Evolutionary conservation across 176 grass and related monocot species (phyloP).

Genomic region (Avena insularis): DNA sequence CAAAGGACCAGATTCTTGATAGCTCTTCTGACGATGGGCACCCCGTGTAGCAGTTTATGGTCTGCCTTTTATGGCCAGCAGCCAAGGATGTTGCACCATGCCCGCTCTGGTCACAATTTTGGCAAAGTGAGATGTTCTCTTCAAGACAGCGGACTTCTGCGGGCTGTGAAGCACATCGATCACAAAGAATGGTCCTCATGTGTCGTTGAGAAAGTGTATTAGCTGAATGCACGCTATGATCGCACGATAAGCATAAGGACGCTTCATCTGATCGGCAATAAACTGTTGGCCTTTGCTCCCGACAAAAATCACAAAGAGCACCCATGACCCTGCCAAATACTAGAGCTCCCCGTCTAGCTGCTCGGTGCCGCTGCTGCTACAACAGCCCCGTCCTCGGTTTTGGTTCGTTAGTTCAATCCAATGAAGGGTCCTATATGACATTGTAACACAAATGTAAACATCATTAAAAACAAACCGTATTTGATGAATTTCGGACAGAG

Average conservation of each 20-base stretch:
- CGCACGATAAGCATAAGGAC: constrained; percentile 86
- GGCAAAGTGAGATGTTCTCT: constrained; percentile 76
- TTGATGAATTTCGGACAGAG: neutral
- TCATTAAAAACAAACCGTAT: constrained; percentile 10
- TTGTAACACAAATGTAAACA: neutral
- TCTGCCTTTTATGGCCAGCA: constrained; percentile 79
- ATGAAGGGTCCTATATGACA: constrained; percentile 33
- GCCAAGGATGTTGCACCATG: constrained; percentile 58
- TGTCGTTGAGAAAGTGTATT: constrained; percentile 84
- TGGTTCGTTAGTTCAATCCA: constrained; percentile 35
- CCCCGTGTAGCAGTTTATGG: constrained; percentile 84
- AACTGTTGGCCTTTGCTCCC: constrained; percentile 75
- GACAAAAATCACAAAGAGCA: constrained; percentile 82
- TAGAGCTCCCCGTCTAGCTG: constrained; percentile 9
- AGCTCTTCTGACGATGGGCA: constrained; percentile 84
- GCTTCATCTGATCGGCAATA: constrained; percentile 92
- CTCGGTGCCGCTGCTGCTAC: neutral
- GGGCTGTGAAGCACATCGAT: constrained; percentile 72
- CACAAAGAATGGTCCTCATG: constrained; percentile 85
- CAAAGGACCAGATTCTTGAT: constrained; percentile 86
- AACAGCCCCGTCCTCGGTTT: constrained; percentile 17
- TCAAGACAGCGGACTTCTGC: constrained; percentile 69
- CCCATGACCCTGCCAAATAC: constrained; percentile 62
- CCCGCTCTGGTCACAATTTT: constrained; percentile 81
- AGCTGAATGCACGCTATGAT: constrained; percentile 86